Percentiles rank a stretch among this genome's conserved stretches.
These are phyloP conservation scores for Pythium aquatile DNA, from an alignment of 352 stramenopile genomes.

Conservation along the genomic window DNA sequence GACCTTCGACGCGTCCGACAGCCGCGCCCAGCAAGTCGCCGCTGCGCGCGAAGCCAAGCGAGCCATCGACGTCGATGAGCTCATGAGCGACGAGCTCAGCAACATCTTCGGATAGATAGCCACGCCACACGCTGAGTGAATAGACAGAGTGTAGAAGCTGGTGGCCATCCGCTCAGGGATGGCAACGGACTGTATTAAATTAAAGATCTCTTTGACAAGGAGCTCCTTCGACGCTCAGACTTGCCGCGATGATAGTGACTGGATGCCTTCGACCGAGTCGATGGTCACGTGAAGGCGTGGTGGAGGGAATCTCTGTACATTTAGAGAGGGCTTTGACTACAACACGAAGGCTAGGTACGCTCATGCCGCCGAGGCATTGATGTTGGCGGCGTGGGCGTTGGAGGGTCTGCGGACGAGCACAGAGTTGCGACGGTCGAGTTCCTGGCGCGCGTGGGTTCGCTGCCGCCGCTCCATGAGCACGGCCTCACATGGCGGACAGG, in stretches of 20 bases:
- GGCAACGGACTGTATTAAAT: slow-evolving; percentile 10
- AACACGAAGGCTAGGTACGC: background rate
- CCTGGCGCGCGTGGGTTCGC: slow-evolving; percentile 47
- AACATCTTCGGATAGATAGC: slow-evolving; percentile 32
- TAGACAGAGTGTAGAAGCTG: background rate
- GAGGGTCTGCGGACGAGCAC: slow-evolving; percentile 34
- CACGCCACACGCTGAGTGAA: background rate
- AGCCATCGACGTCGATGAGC: slow-evolving; percentile 37
- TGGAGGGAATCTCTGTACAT: background rate
- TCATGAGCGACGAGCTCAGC: slow-evolving; percentile 32
- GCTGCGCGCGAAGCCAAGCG: slow-evolving; percentile 52
- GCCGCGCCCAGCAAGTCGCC: slow-evolving; percentile 28
- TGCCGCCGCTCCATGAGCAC: slow-evolving; percentile 57
- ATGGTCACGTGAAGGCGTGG: background rate
- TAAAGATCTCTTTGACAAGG: slow-evolving; percentile 3
- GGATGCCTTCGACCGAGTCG: background rate
- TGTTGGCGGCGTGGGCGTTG: background rate
- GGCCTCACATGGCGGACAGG: slow-evolving; percentile 59
- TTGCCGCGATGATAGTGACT: background rate
- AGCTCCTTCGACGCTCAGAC: background rate
- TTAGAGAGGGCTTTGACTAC: background rate
- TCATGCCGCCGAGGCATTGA: slow-evolving; percentile 20
- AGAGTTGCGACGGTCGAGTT: slow-evolving; percentile 52
- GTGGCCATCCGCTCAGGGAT: background rate
- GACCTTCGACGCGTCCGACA: slow-evolving; percentile 31